phyloP scores from a whole-genome alignment of 2,329 filamentous ascomycete genomes.

The Alternaria angustiovoidea region DNA sequence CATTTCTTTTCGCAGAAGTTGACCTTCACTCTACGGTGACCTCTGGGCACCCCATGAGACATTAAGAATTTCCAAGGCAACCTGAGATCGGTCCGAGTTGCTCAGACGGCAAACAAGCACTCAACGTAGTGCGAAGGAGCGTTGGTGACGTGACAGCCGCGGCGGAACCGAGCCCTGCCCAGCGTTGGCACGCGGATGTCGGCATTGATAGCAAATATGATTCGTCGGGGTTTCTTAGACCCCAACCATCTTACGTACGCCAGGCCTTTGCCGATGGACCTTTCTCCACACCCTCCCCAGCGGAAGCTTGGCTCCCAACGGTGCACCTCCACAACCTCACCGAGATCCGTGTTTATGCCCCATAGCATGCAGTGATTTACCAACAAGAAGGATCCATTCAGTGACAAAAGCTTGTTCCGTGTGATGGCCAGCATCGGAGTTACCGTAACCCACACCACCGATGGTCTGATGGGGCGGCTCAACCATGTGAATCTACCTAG shows the following conservation, averaged over 20 bases:
- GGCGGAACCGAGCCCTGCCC: constrained; percentile 39
- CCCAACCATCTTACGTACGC: constrained; percentile 37
- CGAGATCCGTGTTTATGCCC: constrained; percentile 2
- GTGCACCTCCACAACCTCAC: constrained; percentile 3
- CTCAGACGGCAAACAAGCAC: constrained; percentile 5
- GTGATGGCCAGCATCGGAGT: constrained; percentile 3
- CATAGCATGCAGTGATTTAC: neutral
- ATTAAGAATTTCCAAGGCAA: neutral
- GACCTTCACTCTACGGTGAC: constrained; percentile 3
- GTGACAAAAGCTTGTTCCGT: constrained; percentile 14
- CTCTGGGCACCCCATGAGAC: constrained; percentile 13
- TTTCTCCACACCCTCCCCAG: constrained; percentile 30
- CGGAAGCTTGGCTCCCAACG: constrained; percentile 35
- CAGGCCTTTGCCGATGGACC: constrained; percentile 24
- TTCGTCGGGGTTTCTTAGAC: constrained; percentile 24
- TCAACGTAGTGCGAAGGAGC: constrained; percentile 3
- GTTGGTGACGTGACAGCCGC: constrained; percentile 12
- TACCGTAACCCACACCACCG: neutral
- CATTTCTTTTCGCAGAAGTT: neutral
- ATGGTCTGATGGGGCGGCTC: constrained; percentile 1
- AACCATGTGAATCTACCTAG: constrained; percentile 3
- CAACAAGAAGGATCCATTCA: constrained; percentile 3
- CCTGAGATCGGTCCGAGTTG: neutral
- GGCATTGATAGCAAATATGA: constrained; percentile 26
- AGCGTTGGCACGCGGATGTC: constrained; percentile 37